Evolutionary conservation across 768 basidiomycete species (phyloP), one percentile per base, ranked within the genome.

Genomic region (Kwoniella sp.): DNA sequence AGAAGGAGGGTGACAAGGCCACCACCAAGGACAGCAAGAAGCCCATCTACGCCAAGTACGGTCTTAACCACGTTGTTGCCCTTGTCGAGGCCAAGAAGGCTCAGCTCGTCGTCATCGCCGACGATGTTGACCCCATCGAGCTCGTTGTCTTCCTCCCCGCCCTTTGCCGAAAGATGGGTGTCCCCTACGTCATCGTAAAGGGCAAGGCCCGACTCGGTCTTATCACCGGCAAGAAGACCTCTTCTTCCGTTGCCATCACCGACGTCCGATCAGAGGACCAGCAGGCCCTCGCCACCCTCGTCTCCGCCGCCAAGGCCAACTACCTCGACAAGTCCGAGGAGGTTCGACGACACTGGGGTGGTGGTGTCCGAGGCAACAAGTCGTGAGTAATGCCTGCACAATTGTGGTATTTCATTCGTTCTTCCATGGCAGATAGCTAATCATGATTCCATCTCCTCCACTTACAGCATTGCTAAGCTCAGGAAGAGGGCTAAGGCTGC

Each of bases 101-200:
- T 45, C 86, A 89, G 51, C 88, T 98, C 65, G 94, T 97, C 71
- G 87, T 93, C 83, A 95, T 98, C 72, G 93, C 91, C 38, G 92
- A 97, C 81, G 94, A 81, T 72, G 81, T 99, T 67, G 95, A 99
- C 86, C 95, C 95, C 47, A 96, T 98, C 70, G 95, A 99, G 84
- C 90, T 99, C 76, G 95, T 99, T 71, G 87, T 99, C 83, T 98
- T 92, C 89, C 86, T 98, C 66, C 95, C 95, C 62, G 93, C 95
- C 61, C 89, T 97, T 66, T 98, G 95, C 85, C 89, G 93, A 83
- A 97, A 98, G 88, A 97, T 97, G 94, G 94, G 94, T 82, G 90
- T 97, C 34, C 94, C 94, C 55, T 97, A 98, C 84, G 92, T 93
- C 70, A 96, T 99, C 72, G 93, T 95, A 74, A 97, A 97, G 76